A percentile compares a stretch with the other conserved stretches of the same genome.
phyloP scores from a whole-genome alignment of 73 alveolate genomes.

The Paramecium caudatum region DNA sequence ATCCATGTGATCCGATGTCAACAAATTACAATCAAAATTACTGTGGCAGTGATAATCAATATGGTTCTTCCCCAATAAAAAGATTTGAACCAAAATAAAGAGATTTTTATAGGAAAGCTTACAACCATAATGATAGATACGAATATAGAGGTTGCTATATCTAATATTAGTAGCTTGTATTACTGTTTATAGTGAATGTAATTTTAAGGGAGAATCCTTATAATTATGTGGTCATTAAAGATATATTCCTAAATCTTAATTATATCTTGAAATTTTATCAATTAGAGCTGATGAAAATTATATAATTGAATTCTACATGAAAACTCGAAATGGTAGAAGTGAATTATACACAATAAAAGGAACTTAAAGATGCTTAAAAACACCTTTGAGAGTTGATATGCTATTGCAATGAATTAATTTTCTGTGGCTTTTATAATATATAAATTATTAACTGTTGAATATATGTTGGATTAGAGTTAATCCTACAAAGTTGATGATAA shows the following conservation, averaged over 20 bases:
- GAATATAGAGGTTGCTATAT: conserved; percentile 4
- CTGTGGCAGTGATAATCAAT: conserved; percentile 7
- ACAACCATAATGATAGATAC: not conserved
- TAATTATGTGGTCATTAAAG: conserved; percentile 44
- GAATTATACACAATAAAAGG: conserved; percentile 56
- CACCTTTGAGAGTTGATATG: conserved; percentile 55
- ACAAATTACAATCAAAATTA: not conserved
- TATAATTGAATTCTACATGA: conserved; percentile 37
- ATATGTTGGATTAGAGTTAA: not conserved
- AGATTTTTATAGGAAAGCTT: conserved; percentile 14
- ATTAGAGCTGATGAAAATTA: conserved; percentile 63
- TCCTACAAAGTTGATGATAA: conserved; percentile 4
- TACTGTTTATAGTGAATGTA: conserved; percentile 60
- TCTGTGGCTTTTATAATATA: not conserved
- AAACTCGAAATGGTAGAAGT: conserved; percentile 20
- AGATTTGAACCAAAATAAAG: not conserved
- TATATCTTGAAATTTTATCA: not conserved
- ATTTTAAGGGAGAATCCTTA: conserved; percentile 51
- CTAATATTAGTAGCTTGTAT: conserved; percentile 26
- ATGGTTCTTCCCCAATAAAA: conserved; percentile 38
- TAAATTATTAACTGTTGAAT: not conserved
- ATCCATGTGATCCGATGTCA: conserved; percentile 41
- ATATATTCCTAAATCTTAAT: conserved; percentile 45
- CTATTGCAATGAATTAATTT: conserved; percentile 35
- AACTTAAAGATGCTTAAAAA: conserved; percentile 10